Evolutionary conservation across 2,329 filamentous ascomycete species (phyloP).

Genomic region (Aureobasidium leucospermi): DNA sequence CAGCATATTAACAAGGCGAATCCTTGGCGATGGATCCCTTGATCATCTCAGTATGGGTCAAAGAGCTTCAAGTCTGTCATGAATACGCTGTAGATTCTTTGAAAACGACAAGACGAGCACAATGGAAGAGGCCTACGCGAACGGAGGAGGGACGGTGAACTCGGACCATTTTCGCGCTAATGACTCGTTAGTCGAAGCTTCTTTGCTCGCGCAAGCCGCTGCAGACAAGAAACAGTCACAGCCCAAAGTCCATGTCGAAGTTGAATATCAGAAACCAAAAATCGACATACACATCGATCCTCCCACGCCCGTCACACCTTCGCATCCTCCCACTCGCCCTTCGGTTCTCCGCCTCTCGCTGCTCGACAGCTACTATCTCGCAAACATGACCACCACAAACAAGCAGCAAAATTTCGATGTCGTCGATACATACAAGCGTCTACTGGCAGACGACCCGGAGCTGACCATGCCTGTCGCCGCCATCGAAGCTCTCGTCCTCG

Average conservation of each 20-base stretch:
- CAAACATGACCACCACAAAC: not conserved
- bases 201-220: not conserved
- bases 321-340: not conserved
- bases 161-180: not conserved
- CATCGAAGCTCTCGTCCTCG: slow-evolving; percentile 82
- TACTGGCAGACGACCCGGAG: slow-evolving; percentile 64
- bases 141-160: not conserved
- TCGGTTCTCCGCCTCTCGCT: not conserved
- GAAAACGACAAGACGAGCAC: not conserved
- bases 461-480: slow-evolving; percentile 94
- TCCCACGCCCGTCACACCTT: not conserved
- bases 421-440: slow-evolving; percentile 56
- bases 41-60: not conserved
- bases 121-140: not conserved
- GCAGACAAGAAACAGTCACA: not conserved
- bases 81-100: not conserved
- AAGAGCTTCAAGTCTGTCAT: not conserved
- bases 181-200: slow-evolving; percentile 8
- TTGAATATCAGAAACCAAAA: not conserved
- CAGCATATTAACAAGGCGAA: not conserved
- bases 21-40: not conserved
- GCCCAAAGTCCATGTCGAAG: not conserved
- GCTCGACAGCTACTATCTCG: slow-evolving; percentile 10
- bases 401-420: slow-evolving; percentile 40
- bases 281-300: not conserved